Conservation (phyloP, 1,284 basidiomycete species). For the Sporisorium exsertum region DNA sequence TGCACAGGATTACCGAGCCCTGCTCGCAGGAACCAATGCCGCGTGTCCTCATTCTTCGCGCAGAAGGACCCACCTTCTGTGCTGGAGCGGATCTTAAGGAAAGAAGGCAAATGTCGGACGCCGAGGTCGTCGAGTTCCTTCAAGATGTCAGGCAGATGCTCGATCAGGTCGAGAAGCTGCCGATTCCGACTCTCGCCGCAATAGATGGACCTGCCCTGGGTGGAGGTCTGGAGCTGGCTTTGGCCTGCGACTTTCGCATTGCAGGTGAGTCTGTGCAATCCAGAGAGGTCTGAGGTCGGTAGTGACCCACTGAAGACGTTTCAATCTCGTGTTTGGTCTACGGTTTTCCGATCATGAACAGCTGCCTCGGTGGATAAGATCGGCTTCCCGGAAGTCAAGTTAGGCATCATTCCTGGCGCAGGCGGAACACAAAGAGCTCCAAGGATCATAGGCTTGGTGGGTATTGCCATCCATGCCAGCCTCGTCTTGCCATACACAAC, state of each 20-base stretch:
- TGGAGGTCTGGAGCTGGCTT: constrained; percentile 85
- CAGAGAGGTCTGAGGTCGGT: not conserved
- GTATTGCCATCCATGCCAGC: not conserved
- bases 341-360: constrained; percentile 8
- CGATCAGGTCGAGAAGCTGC: constrained; percentile 80
- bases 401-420: constrained; percentile 81
- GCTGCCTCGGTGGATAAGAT: constrained; percentile 24
- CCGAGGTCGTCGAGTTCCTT: constrained; percentile 81
- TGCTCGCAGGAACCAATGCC: constrained; percentile 1
- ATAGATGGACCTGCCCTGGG: constrained; percentile 92
- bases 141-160: constrained; percentile 79
- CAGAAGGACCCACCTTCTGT: constrained; percentile 72
- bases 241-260: constrained; percentile 88
- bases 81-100: constrained; percentile 72
- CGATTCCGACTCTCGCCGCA: constrained; percentile 89
- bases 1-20: constrained; percentile 10
- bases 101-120: constrained; percentile 76
- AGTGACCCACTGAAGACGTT: not conserved
- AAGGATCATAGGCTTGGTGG: constrained; percentile 23
- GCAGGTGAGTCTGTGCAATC: constrained; percentile 72
- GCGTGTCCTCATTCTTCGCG: constrained; percentile 35
- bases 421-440: constrained; percentile 40
- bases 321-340: not conserved
- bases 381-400: constrained; percentile 34
- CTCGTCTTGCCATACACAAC: not conserved